Conservation (phyloP, 2,329 filamentous ascomycete species). For the Pseudophaeomoniella oleicola region DNA sequence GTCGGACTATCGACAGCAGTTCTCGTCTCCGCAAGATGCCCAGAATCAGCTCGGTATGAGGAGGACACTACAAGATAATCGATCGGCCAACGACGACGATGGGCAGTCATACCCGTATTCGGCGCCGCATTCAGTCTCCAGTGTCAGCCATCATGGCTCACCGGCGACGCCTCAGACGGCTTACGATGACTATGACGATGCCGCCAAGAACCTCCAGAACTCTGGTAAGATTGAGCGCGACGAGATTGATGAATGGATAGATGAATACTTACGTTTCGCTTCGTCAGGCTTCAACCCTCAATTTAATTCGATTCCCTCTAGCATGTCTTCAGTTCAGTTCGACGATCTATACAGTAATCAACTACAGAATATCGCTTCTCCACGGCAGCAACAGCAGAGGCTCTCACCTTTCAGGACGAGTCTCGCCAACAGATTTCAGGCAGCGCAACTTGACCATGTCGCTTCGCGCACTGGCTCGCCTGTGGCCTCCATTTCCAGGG, state of each 20-base stretch:
- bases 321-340: slow-evolving; percentile 68
- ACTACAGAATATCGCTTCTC: slow-evolving; percentile 7
- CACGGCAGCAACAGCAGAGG: slow-evolving; percentile 14
- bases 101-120: slow-evolving; percentile 36
- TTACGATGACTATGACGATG: slow-evolving; percentile 36
- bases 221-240: slow-evolving; percentile 37
- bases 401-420: slow-evolving; percentile 30
- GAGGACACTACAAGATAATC: slow-evolving; percentile 45
- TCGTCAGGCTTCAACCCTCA: slow-evolving; percentile 46
- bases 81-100: slow-evolving; percentile 30
- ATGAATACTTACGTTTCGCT: slow-evolving; percentile 54
- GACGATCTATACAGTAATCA: slow-evolving; percentile 63
- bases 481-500: slow-evolving; percentile 38
- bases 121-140: slow-evolving; percentile 44
- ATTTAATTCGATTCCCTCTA: slow-evolving; percentile 53
- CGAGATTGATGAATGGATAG: slow-evolving; percentile 33
- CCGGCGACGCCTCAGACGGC: slow-evolving; percentile 45
- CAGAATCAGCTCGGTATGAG: slow-evolving; percentile 35
- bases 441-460: slow-evolving; percentile 60
- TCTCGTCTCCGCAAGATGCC: slow-evolving; percentile 26
- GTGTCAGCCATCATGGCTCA: slow-evolving; percentile 42
- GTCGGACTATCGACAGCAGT: slow-evolving; percentile 28
- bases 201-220: slow-evolving; percentile 27
- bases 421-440: slow-evolving; percentile 63
- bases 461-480: slow-evolving; percentile 47